Conservation (phyloP, 2,329 filamentous ascomycete genomes). For the Fusarium redolens region DNA sequence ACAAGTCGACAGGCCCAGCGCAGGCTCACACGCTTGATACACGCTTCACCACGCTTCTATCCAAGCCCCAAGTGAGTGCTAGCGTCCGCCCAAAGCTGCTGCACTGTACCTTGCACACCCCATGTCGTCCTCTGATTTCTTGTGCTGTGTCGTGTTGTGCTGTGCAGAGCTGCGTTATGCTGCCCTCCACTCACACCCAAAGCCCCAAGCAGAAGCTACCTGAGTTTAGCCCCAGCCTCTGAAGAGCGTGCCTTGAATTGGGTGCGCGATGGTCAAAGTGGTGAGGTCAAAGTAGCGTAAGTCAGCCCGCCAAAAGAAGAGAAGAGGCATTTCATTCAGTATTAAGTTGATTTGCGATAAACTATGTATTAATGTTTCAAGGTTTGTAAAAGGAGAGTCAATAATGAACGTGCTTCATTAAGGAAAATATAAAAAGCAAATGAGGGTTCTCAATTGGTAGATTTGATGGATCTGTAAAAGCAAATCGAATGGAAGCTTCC, state of each 20-base stretch:
- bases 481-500: constrained; percentile 33
- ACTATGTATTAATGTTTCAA: not conserved
- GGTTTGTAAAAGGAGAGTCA: not conserved
- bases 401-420: not conserved
- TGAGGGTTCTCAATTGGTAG: not conserved
- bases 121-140: constrained; percentile 26
- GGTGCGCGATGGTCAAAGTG: constrained; percentile 17
- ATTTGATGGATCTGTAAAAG: constrained; percentile 22
- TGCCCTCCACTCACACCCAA: constrained; percentile 36
- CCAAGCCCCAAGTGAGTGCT: constrained; percentile 37
- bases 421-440: constrained; percentile 3
- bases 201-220: constrained; percentile 29
- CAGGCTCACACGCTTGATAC: constrained; percentile 36
- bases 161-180: constrained; percentile 17
- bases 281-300: constrained; percentile 33
- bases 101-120: constrained; percentile 37
- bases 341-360: not conserved
- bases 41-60: constrained; percentile 37
- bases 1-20: constrained; percentile 36
- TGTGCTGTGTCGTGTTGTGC: constrained; percentile 22
- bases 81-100: constrained; percentile 20
- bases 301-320: constrained; percentile 12
- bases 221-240: constrained; percentile 35
- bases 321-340: not conserved
- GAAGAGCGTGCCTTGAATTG: constrained; percentile 39